Evolutionary conservation across 1,284 basidiomycete species (phyloP).

Genomic region (Vanrija sp.): DNA sequence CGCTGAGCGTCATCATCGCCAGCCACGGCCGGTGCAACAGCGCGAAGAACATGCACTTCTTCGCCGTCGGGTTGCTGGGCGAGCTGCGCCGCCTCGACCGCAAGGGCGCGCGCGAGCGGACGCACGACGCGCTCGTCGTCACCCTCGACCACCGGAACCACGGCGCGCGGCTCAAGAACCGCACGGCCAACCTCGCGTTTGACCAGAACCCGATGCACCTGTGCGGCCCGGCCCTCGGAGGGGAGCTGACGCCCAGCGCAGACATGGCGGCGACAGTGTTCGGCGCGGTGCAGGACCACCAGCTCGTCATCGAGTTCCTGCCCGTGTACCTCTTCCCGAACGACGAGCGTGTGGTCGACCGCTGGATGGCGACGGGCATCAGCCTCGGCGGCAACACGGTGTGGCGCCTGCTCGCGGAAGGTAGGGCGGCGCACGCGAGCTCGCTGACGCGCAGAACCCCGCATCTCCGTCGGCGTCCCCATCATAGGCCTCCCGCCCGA

Average conservation of each 20-base stretch:
- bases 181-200: slow-evolving; percentile 59
- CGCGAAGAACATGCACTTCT: slow-evolving; percentile 34
- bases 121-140: slow-evolving; percentile 41
- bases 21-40: slow-evolving; percentile 40
- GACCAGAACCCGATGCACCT: slow-evolving; percentile 61
- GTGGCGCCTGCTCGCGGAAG: slow-evolving; percentile 51
- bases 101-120: slow-evolving; percentile 13
- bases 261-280: slow-evolving; percentile 71
- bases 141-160: slow-evolving; percentile 69
- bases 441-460: slow-evolving; percentile 55
- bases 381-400: slow-evolving; percentile 50
- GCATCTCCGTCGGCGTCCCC: slow-evolving; percentile 67
- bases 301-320: slow-evolving; percentile 75
- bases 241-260: slow-evolving; percentile 29
- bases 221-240: slow-evolving; percentile 16
- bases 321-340: slow-evolving; percentile 70
- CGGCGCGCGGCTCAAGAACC: slow-evolving; percentile 58
- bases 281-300: slow-evolving; percentile 71
- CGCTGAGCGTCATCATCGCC: slow-evolving; percentile 36
- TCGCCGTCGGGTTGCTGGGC: slow-evolving; percentile 38
- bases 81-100: slow-evolving; percentile 13
- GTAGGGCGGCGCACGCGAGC: slow-evolving; percentile 26
- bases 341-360: slow-evolving; percentile 60
- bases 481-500: slow-evolving; percentile 74
- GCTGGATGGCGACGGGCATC: slow-evolving; percentile 60